phyloP scores from a whole-genome alignment of 2,329 filamentous ascomycete genomes.

The Phialophora chinensis region DNA sequence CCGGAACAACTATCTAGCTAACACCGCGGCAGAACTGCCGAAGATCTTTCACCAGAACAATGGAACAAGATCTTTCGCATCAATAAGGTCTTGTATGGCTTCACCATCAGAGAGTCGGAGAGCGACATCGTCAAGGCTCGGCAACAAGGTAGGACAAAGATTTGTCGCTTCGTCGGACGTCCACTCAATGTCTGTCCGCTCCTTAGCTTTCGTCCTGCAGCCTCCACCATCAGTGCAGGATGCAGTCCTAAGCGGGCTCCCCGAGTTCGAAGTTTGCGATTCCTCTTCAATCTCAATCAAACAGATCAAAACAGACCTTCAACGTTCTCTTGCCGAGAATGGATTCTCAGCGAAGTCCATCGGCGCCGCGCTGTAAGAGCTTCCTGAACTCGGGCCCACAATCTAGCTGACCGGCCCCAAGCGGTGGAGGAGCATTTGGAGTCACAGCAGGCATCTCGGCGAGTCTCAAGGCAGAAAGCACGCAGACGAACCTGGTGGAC shows the following conservation, averaged over 20 bases:
- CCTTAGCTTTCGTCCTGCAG: not conserved
- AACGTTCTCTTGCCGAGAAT: slow-evolving; percentile 6
- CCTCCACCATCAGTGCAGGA: not conserved
- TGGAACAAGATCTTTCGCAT: slow-evolving; percentile 6
- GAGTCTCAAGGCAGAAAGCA: not conserved
- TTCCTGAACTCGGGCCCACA: too few species aligned
- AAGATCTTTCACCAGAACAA: slow-evolving; percentile 1
- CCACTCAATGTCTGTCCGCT: not conserved
- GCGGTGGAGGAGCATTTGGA: not conserved
- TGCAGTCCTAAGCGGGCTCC: not conserved
- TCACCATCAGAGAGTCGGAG: not conserved
- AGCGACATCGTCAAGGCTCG: slow-evolving; percentile 1
- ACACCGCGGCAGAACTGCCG: not conserved
- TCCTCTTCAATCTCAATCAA: slow-evolving; percentile 4
- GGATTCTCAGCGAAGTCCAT: not conserved
- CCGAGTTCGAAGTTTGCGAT: slow-evolving; percentile 1
- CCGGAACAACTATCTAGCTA: not conserved
- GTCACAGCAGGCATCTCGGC: slow-evolving; percentile 1
- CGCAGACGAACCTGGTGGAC: not conserved
- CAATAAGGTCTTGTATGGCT: not conserved
- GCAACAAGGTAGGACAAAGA: not conserved
- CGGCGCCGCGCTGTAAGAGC: not conserved
- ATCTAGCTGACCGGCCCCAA: not conserved
- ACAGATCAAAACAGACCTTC: slow-evolving; percentile 1
- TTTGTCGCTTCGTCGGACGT: not conserved